Base-by-base conservation (phyloP, 2,329 filamentous ascomycete genomes). In the Clathrospora elynae region DNA sequence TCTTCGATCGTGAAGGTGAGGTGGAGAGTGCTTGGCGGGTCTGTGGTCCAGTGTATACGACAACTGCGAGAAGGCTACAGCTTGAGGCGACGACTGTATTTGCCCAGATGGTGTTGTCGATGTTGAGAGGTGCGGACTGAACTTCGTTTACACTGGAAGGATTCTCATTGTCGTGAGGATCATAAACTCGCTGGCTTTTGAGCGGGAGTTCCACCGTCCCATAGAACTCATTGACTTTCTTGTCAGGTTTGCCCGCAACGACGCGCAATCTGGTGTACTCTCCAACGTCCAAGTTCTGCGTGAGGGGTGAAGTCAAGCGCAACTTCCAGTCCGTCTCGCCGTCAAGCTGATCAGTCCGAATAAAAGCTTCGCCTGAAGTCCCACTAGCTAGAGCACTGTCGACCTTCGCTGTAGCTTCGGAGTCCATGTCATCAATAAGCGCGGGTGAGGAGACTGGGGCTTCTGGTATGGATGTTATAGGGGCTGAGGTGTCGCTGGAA, bases 251-350 rank as follows among this genome's bases (percentile, higher is more conserved):
- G 34, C 91, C 90, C 22, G 90, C 93, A 3, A 86, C 88, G 34
- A 99, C 82, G 29, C 75, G 77, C 8, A 87, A 67, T 23, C 80
- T 75, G 2, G 75, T 74, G 39, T 96, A 84, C 54, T 96, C 88
- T 31, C 82, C 81, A 1, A 85, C 73, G 0, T 84, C 73, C 13
- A 99, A 75, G n/a, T 76, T 80, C 64, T 99, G 93, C 1, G 91
- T 92, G 17, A 97, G 72, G 0, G 88, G 83, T 9, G 90, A 93
- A 1, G 93, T 90, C 23, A 97, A 72, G 19, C 95, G 85, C 42
- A 99, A 76, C 72, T 99, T 99, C 95, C 93, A 99, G 65, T 99
- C 93, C 0, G 93, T 99, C 73, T 99, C 93, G 57, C 93, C 93
- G 62, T 99, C 93, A 7, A 99, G 79, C 66, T 99, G 93, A 70